Evolutionary conservation across 2,329 filamentous ascomycete genomes (phyloP), one percentile per base, ranked within the genome.

Genomic region (Sporothrix luriei): DNA sequence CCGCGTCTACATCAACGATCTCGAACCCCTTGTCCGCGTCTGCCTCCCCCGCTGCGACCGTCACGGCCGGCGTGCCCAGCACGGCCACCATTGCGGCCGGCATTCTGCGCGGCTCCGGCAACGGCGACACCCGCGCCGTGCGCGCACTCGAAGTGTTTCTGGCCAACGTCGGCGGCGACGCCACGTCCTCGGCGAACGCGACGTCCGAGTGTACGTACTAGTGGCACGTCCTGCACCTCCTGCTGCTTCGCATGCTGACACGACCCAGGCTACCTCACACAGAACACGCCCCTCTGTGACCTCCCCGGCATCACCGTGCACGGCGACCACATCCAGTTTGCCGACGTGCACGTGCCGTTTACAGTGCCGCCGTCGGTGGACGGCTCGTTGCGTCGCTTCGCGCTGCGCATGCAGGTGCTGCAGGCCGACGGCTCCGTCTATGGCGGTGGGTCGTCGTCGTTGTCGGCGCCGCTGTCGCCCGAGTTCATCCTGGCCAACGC

Each of bases 81-180:
- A 68, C 66, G 52, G 66, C 66, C 40, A 68, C 66, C 10, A 59
- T 68, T 26, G 66, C 66, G 0, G 40, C 66, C 5, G 66, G 66
- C 52, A 68, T 54, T 2, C 48, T 59, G 52, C 46, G 26, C 21
- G 40, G 54, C 13, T 19, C 19, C 19, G 49, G 14, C 14, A 16
- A 43, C n/a, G n/a, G 62, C 10, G 68, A 70, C 64, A 62, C 68
- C 16, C 48, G 64, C 33, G 46, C 26, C 3, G 46, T 70, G 40
- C 68, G 68, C 4, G 62, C 68, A 9, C 29, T 70, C 16, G 54
- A 67, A 48, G 26, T 70, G 62, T 70, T 67, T 29, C 21, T 70
- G 21, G 68, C 62, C 52, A 7, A 54, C 3, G 68, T 54, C 13
- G 66, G 59, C 16, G 29, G 16, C 29, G 38, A 33, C 24, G 51